Conservation (phyloP, 2,329 filamentous ascomycete genomes). For the Clonostachys byssicola region DNA sequence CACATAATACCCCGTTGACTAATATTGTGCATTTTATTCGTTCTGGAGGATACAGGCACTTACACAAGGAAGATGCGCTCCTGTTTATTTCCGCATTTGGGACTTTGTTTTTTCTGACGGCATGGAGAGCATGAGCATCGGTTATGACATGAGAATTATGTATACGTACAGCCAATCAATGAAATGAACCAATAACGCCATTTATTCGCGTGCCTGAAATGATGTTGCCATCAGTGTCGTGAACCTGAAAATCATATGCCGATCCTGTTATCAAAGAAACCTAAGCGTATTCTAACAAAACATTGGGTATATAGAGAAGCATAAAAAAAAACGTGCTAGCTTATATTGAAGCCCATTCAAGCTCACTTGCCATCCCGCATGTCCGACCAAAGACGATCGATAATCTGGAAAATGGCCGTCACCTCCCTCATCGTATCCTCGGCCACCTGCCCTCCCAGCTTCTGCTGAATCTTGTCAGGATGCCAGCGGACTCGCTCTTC, state of each 20-base stretch:
- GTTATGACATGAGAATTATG: background rate
- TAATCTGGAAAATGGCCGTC: conserved; percentile 86
- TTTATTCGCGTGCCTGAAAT: background rate
- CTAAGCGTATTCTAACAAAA: background rate
- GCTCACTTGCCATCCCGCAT: conserved; percentile 21
- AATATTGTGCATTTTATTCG: too few species aligned
- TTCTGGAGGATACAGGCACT: too few species aligned
- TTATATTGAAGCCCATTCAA: background rate
- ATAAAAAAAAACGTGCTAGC: background rate
- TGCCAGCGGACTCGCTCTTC: conserved; percentile 91
- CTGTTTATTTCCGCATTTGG: too few species aligned
- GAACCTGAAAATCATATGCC: background rate
- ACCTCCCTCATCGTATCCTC: conserved; percentile 70
- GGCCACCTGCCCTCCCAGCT: conserved; percentile 70
- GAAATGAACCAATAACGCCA: background rate
- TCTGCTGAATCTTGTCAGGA: conserved; percentile 95
- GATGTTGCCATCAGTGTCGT: background rate
- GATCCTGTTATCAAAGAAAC: background rate
- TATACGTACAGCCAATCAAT: background rate
- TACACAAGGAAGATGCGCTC: too few species aligned
- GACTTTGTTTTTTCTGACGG: background rate
- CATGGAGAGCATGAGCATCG: background rate
- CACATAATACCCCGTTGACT: too few species aligned
- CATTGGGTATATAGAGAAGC: background rate
- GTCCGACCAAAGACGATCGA: conserved; percentile 78